These are phyloP conservation scores for Aspergillus biplanus DNA, from an alignment of 495 filamentous ascomycete genomes.

Conservation along the genomic window DNA sequence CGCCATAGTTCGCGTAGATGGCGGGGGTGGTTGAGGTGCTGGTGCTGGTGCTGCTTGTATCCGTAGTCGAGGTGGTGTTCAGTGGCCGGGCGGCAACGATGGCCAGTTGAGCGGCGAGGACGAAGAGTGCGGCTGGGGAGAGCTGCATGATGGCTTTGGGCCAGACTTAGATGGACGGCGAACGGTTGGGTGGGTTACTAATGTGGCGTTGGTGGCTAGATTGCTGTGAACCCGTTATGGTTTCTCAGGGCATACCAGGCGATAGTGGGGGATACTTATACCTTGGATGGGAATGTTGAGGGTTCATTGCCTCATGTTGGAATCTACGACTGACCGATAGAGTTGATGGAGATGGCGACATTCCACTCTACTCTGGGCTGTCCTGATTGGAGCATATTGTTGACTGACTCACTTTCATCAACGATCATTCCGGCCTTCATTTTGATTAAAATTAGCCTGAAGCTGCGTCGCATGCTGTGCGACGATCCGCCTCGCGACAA, in stretches of 20 bases:
- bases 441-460: neutral
- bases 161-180: neutral
- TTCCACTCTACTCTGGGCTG: neutral
- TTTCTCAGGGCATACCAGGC: neutral
- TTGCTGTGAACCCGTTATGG: neutral
- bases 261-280: neutral
- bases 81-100: neutral
- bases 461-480: constrained; percentile 5
- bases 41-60: neutral
- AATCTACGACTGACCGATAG: too few relatives aligned
- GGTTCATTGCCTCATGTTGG: neutral
- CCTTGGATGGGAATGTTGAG: neutral
- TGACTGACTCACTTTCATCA: neutral
- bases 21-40: constrained; percentile 8
- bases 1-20: constrained; percentile 13
- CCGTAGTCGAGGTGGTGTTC: neutral
- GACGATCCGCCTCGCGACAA: neutral
- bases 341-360: neutral
- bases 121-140: constrained; percentile 9
- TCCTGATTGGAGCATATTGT: neutral
- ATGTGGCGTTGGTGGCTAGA: neutral
- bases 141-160: constrained; percentile 12
- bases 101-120: constrained; percentile 6
- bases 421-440: constrained; percentile 1
- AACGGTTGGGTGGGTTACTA: neutral